phyloP scores from a whole-genome alignment of 768 basidiomycete species.

The Suillus weaverae region DNA sequence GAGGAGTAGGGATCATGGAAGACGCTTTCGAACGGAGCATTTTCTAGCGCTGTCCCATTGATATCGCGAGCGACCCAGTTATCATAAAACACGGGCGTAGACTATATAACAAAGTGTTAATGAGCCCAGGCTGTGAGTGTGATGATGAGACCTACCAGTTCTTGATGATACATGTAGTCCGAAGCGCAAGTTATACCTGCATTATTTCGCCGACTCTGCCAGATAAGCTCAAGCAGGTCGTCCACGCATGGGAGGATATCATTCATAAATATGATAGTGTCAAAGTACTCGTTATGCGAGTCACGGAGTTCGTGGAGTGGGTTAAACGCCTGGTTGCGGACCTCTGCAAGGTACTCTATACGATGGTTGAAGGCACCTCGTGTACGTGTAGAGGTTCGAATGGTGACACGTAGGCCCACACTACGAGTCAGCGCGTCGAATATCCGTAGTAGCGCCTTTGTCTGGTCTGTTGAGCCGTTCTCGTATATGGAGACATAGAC shows the following conservation, averaged over 20 bases:
- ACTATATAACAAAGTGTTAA: background rate
- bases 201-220: conserved; percentile 90
- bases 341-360: conserved; percentile 99
- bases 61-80: conserved; percentile 99
- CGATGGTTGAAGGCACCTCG: conserved; percentile 98
- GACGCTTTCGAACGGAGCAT: conserved; percentile 92
- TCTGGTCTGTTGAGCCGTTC: conserved; percentile 98
- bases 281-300: conserved; percentile 90
- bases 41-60: conserved; percentile 97
- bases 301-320: conserved; percentile 94
- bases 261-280: conserved; percentile 99
- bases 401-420: conserved; percentile 90
- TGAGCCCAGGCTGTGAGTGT: background rate
- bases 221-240: conserved; percentile 96
- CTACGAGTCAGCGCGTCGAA: conserved; percentile 90
- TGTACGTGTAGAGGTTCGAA: conserved; percentile 89
- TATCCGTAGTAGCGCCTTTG: conserved; percentile 92
- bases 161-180: conserved; percentile 99
- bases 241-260: conserved; percentile 98
- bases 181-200: conserved; percentile 98
- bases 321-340: conserved; percentile 96
- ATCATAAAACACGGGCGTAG: conserved; percentile 94
- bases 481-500: conserved; percentile 99
- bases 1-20: conserved; percentile 83
- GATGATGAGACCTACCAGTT: conserved; percentile 57